Evolutionary conservation across 371 early-diverging fungal species (phyloP).

Genomic region (Zopfochytrium polystomum): DNA sequence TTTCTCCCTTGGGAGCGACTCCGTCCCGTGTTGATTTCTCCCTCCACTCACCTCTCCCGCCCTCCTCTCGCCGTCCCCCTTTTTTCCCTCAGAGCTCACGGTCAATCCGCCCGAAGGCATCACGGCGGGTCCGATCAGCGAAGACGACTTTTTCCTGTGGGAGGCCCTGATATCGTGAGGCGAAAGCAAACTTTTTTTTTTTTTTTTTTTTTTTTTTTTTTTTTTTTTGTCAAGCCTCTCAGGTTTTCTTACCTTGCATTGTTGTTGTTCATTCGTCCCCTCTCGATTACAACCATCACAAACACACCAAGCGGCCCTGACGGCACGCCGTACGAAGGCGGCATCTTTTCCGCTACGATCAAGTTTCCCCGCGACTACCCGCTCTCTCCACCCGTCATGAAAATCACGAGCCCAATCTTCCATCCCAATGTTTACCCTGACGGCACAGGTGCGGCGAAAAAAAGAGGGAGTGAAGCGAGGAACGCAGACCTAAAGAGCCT

Average conservation of each 20-base stretch:
- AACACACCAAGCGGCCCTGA: slow-evolving; percentile 37
- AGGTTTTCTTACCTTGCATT: neutral
- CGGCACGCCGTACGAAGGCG: slow-evolving; percentile 61
- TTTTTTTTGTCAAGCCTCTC: neutral
- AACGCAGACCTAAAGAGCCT: too few relatives aligned
- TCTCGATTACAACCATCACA: neutral
- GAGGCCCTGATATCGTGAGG: slow-evolving; percentile 89
- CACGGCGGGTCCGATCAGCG: slow-evolving; percentile 89
- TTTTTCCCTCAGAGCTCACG: slow-evolving; percentile 91
- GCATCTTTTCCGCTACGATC: slow-evolving; percentile 54
- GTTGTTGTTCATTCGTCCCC: slow-evolving; percentile 2
- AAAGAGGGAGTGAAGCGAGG: too few relatives aligned
- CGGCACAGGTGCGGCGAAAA: too few relatives aligned
- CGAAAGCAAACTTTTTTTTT: too few relatives aligned
- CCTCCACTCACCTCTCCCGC: neutral
- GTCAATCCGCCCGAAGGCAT: slow-evolving; percentile 95
- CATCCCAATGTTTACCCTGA: slow-evolving; percentile 97
- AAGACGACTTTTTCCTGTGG: slow-evolving; percentile 95
- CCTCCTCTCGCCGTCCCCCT: too few relatives aligned
- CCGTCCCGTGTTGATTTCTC: slow-evolving; percentile 5
- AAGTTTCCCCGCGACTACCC: slow-evolving; percentile 61
- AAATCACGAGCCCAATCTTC: slow-evolving; percentile 82
- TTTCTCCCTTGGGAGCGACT: too few relatives aligned
- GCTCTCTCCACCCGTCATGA: slow-evolving; percentile 61
- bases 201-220: slow-evolving; percentile 13